Evolutionary conservation across 1,139 yeast species (phyloP).

Genomic region (Protomyces macrosporus): DNA sequence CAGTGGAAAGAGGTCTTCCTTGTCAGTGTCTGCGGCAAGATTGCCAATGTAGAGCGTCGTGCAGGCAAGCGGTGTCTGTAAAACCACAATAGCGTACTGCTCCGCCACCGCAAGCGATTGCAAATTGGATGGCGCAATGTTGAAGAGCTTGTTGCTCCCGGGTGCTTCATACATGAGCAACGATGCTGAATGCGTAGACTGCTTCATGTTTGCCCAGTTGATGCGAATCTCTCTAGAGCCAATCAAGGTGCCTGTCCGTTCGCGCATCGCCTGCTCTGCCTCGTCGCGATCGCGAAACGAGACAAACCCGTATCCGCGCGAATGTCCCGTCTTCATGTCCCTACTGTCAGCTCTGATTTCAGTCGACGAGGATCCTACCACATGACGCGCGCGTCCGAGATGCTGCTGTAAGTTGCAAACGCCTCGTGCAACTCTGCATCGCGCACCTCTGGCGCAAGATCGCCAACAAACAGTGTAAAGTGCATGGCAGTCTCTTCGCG

Average conservation of each 20-base stretch:
- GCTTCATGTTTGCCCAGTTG: conserved; percentile 82
- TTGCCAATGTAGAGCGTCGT: conserved; percentile 88
- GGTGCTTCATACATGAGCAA: background rate
- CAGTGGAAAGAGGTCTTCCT: conserved; percentile 67
- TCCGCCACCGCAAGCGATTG: background rate
- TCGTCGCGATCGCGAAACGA: conserved; percentile 62
- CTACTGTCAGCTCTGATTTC: background rate
- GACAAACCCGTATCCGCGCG: conserved; percentile 91
- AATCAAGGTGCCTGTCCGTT: conserved; percentile 68
- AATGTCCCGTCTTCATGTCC: conserved; percentile 87
- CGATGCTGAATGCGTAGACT: background rate
- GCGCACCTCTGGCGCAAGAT: conserved; percentile 72
- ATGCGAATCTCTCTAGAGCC: conserved; percentile 74
- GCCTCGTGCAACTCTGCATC: conserved; percentile 63
- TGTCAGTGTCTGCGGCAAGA: conserved; percentile 69
- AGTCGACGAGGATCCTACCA: conserved; percentile 44
- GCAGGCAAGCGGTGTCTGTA: conserved; percentile 34
- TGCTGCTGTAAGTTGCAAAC: conserved; percentile 56
- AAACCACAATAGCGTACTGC: background rate
- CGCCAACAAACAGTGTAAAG: conserved; percentile 80
- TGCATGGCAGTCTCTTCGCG: conserved; percentile 40
- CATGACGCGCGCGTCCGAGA: conserved; percentile 87
- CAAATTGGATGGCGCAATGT: background rate
- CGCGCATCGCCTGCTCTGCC: conserved; percentile 66
- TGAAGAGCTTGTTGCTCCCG: background rate